phyloP scores from a whole-genome alignment of 2,329 filamentous ascomycete species.

The Aspergillus texensis region DNA sequence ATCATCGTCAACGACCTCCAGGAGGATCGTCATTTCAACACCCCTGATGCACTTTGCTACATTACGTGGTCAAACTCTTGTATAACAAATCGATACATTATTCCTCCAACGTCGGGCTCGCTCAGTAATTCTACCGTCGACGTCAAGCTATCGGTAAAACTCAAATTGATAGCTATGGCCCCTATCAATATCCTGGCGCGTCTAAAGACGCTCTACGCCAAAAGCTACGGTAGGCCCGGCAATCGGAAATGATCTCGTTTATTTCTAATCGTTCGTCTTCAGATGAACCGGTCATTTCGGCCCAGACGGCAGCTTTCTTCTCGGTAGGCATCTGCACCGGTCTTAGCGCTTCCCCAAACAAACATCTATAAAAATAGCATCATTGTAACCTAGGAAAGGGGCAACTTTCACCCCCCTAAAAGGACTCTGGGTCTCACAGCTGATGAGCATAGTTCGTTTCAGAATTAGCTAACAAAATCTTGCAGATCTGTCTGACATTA shows the following conservation, averaged over 20 bases:
- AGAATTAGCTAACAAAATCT: background rate
- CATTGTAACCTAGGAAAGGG: conserved; percentile 4
- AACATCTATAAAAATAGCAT: conserved; percentile 18
- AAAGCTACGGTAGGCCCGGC: conserved; percentile 31
- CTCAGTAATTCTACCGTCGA: background rate
- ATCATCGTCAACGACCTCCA: conserved; percentile 7
- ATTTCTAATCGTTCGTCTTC: conserved; percentile 14
- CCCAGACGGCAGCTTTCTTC: conserved; percentile 38
- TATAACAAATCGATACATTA: background rate
- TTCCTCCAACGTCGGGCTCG: background rate
- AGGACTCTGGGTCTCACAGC: background rate
- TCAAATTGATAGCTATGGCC: conserved; percentile 29
- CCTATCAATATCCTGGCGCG: conserved; percentile 36
- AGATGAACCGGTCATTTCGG: conserved; percentile 43
- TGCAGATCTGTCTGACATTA: conserved; percentile 75
- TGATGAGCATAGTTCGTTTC: background rate
- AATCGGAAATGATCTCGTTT: background rate
- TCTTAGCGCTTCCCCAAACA: conserved; percentile 8
- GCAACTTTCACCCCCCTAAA: background rate
- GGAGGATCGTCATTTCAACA: conserved; percentile 3
- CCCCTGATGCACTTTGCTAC: background rate
- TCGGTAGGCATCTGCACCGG: conserved; percentile 37
- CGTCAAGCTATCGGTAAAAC: background rate
- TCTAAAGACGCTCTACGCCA: conserved; percentile 36
- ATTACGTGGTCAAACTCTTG: background rate